phyloP scores from a whole-genome alignment of 148 eudicot species.

The Chenopodium formosanum region DNA sequence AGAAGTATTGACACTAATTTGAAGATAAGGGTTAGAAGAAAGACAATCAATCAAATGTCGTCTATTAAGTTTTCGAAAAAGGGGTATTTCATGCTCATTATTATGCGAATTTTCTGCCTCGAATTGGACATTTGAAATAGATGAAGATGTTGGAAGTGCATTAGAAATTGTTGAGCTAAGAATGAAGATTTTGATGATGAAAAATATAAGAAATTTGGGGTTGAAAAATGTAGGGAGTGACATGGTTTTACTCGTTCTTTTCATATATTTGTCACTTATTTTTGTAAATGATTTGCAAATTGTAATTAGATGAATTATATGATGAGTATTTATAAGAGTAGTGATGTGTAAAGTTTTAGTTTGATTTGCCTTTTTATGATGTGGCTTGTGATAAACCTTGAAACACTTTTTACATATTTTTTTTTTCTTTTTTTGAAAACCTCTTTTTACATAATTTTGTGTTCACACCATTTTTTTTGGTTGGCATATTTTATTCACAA shows the following conservation, averaged over 20 bases:
- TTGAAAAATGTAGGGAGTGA: neutral
- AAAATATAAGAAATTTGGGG: neutral
- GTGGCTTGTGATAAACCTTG: neutral
- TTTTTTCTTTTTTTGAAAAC: too few species aligned
- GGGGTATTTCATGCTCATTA: constrained; percentile 13
- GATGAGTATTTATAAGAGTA: too few species aligned
- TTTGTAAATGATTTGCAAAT: neutral
- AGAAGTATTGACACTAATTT: constrained; percentile 35
- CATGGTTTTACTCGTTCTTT: neutral
- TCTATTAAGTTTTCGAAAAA: constrained; percentile 57
- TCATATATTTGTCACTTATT: neutral
- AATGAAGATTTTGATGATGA: neutral
- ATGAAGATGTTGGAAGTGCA: neutral
- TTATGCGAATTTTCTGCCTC: neutral
- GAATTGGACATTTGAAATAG: constrained; percentile 6
- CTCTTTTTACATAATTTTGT: too few species aligned
- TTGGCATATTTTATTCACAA: too few species aligned
- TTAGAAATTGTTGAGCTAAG: constrained; percentile 13
- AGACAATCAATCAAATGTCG: constrained; percentile 39
- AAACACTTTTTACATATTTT: neutral
- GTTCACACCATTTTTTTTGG: too few species aligned
- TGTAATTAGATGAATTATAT: neutral
- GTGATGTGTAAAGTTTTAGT: neutral
- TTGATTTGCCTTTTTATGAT: neutral
- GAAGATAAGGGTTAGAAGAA: constrained; percentile 40